These are phyloP conservation scores for Irpex rosettiformis DNA, from an alignment of 1,284 basidiomycete species.

Conservation along the genomic window DNA sequence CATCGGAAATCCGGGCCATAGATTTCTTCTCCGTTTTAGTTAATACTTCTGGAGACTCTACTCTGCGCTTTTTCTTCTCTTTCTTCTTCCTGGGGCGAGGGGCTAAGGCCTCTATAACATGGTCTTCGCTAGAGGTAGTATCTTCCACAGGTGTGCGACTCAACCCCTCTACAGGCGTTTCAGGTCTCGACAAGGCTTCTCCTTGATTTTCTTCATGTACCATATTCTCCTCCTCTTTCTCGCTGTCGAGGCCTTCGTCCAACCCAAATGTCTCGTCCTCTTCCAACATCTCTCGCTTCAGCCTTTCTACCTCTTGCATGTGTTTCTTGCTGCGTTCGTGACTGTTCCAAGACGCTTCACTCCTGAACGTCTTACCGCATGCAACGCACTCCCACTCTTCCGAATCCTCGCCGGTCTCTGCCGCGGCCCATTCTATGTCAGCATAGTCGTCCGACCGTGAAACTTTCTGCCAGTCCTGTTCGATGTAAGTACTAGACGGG, in stretches of 20 bases:
- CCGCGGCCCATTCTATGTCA: conserved; percentile 68
- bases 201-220: conserved; percentile 11
- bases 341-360: conserved; percentile 93
- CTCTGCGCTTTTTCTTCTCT: conserved; percentile 22
- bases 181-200: background rate
- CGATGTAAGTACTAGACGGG: conserved; percentile 45
- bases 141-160: conserved; percentile 9
- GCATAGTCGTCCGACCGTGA: conserved; percentile 39
- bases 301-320: conserved; percentile 77
- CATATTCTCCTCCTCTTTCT: conserved; percentile 14
- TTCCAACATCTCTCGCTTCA: conserved; percentile 71
- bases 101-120: conserved; percentile 9
- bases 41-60: conserved; percentile 19
- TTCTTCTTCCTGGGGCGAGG: conserved; percentile 19
- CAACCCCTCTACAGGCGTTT: background rate
- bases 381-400: conserved; percentile 96
- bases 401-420: conserved; percentile 59
- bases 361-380: conserved; percentile 88
- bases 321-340: conserved; percentile 98
- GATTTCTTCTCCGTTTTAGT: conserved; percentile 22
- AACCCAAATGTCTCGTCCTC: conserved; percentile 69
- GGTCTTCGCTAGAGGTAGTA: conserved; percentile 16
- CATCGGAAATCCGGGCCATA: conserved; percentile 8
- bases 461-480: conserved; percentile 83
- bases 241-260: conserved; percentile 14